phyloP scores from a whole-genome alignment of 2,329 filamentous ascomycete genomes.

The Ceratocystiopsis minuta region DNA sequence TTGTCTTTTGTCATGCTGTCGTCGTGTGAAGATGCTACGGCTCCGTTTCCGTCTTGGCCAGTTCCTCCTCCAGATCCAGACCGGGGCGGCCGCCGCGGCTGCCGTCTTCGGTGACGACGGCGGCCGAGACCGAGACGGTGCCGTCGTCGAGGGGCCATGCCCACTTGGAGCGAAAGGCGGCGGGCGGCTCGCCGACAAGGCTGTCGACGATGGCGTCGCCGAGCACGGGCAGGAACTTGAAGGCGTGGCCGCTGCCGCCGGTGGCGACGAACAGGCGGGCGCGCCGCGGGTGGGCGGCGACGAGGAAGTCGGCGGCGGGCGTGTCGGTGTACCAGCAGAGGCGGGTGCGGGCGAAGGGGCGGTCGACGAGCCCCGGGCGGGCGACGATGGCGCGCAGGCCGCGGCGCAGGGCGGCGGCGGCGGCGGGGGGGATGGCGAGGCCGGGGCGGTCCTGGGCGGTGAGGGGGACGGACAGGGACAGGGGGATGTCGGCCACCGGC shows the following conservation, averaged over 20 bases:
- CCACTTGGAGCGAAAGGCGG: slow-evolving; percentile 39
- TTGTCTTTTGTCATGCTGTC: too few relatives aligned
- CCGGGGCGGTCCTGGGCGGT: slow-evolving; percentile 31
- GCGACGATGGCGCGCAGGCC: slow-evolving; percentile 41
- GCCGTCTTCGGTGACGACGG: slow-evolving; percentile 33
- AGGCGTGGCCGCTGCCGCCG: slow-evolving; percentile 46
- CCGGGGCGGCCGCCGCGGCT: slow-evolving; percentile 30
- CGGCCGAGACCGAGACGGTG: slow-evolving; percentile 13
- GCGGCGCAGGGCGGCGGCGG: slow-evolving; percentile 38
- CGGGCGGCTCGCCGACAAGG: slow-evolving; percentile 25
- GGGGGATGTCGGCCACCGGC: slow-evolving; percentile 17
- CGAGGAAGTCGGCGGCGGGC: slow-evolving; percentile 50
- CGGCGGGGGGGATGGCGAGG: slow-evolving; percentile 38
- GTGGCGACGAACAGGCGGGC: slow-evolving; percentile 41
- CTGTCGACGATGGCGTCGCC: slow-evolving; percentile 43
- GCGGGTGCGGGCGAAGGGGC: slow-evolving; percentile 43
- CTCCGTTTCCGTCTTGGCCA: slow-evolving; percentile 13
- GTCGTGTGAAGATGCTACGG: too few relatives aligned
- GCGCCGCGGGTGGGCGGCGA: slow-evolving; percentile 49
- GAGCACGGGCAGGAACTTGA: slow-evolving; percentile 51
- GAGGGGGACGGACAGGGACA: slow-evolving; percentile 18
- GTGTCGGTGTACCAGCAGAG: slow-evolving; percentile 68
- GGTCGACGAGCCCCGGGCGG: slow-evolving; percentile 25
- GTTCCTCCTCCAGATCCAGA: slow-evolving; percentile 26
- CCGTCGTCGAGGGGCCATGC: slow-evolving; percentile 32